Evolutionary conservation across 768 basidiomycete species (phyloP), one percentile per base, ranked within the genome.

Genomic region (Auricularia auricula-judae): DNA sequence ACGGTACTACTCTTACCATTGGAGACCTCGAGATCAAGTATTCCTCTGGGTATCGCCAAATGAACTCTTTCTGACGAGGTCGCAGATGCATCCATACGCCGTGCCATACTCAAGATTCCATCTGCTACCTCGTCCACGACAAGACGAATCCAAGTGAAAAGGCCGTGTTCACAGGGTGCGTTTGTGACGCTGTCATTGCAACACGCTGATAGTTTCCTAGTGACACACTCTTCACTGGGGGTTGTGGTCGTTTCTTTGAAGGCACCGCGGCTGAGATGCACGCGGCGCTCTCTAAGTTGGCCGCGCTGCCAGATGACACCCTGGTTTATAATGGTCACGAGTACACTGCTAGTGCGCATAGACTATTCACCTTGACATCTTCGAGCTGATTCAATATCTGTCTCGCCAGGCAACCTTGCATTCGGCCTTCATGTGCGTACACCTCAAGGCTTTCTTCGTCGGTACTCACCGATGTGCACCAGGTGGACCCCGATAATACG

Each of bases 91-190:
- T 93, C 29, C 87, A 90, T 33, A 94, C 91, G 1, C 91, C 93
- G 1, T 95, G 93, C 75, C 96, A 98, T 74, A 98, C 96, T 3
- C 90, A 91, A 72, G 96, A 98, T 75, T 97, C 95, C 16, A 95
- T 96, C 69, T 97, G 91, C 79, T 98, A 86, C 79, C 82, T 89
- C 72, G 82, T 86, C 63, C 91, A 88, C 36, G 76, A 80, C 63
- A 70, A 77, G 60, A 72, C 74, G 33, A 85, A 85, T 66, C 78
- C 88, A 0, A 33, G 34, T 33, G 69, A 78, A 67, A 88, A 88
- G 21, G 88, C 80, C 16, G 91, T 98, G 43, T 96, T 98, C 75
- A 97, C 96, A 0, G 96, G 96, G 79, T 81, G 29, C 63, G 76
- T 23, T 23, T 23, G 0, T 54, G 21, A 42, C 39, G 14, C 39